A percentile compares a stretch with the other conserved stretches of the same genome.
phyloP scores from a whole-genome alignment of 2,329 filamentous ascomycete species.

The Arachnopeziza araneosa region DNA sequence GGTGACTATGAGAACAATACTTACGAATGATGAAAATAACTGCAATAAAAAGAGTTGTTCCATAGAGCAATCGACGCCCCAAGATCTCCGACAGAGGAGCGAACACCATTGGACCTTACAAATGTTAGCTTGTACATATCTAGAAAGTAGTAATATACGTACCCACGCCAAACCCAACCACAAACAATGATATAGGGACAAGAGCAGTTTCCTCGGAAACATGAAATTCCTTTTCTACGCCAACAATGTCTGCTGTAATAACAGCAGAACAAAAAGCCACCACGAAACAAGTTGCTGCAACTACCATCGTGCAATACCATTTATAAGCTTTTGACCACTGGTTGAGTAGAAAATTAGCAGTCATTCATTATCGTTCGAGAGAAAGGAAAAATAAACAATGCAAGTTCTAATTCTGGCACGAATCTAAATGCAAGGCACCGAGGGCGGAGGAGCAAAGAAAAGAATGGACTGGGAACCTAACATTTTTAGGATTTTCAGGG shows the following conservation, averaged over 20 bases:
- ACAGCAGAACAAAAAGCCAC: conserved; percentile 61
- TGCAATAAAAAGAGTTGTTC: conserved; percentile 42
- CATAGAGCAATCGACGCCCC: conserved; percentile 66
- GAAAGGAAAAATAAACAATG: not conserved
- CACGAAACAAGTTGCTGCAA: conserved; percentile 70
- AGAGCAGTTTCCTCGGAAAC: conserved; percentile 69
- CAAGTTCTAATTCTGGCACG: not conserved
- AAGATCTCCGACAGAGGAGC: conserved; percentile 73
- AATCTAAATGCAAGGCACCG: not conserved
- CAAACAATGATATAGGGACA: conserved; percentile 69
- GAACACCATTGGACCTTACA: conserved; percentile 65
- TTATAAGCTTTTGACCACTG: conserved; percentile 67
- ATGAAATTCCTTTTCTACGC: conserved; percentile 56
- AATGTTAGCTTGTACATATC: conserved; percentile 7
- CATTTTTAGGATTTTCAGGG: conserved; percentile 75
- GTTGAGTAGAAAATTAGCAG: not conserved
- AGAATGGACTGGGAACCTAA: not conserved
- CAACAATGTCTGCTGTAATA: conserved; percentile 69
- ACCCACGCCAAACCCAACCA: conserved; percentile 76
- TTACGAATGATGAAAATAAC: conserved; percentile 68
- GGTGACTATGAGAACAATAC: not conserved
- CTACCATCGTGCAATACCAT: conserved; percentile 83
- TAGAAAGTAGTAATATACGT: conserved; percentile 23
- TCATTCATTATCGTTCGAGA: not conserved
- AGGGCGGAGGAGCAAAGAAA: not conserved